Base-by-base conservation (phyloP, 257 asterid genomes). In the Thymus mandschuricus region DNA sequence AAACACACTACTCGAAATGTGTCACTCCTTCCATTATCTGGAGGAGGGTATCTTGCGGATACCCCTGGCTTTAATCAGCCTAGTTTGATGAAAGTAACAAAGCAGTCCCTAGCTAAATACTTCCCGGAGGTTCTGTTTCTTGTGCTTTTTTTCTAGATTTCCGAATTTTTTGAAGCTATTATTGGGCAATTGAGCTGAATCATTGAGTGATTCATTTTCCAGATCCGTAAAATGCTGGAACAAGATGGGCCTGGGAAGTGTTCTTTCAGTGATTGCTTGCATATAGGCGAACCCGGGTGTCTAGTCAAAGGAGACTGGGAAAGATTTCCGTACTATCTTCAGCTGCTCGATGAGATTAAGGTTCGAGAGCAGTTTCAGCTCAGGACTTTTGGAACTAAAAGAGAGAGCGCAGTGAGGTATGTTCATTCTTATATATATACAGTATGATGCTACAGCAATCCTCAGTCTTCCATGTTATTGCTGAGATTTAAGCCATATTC, bases 61-160 rank as follows among this genome's bases (percentile, higher is more conserved):
- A 89, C 97, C 43, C 97, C 99, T 1, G 99, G 99, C 34, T 91
- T 88, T 76, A 89, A 80, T 80, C 99, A 94, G 79, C 98, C 99
- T 72, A 91, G 96, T 83, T 80, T 94, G 79, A 62, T 86, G 60
- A 89, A 91, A 88, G 98, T 94, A 59, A 89, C 97, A 21, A 88
- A 86, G 77, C 89, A 84, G 8, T 93, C 98, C 60, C 95, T 93
- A 64, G 84, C 95, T 0, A 84, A 73, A 65, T 80, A 76, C 75
- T 94, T 94, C 69, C 99, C 99, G 0, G 99, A 94, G 99, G 99
- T 94, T 73, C 68, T 72, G 55, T 69, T 68, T 27, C 52, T 70
- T 45, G 57, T 55, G 38, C 60, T 48, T 49, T 29, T 29, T 69
- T 10, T 28, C 35, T 28, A 64, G 11, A 44, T 76, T 50, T 73